phyloP scores from a whole-genome alignment of 2,329 filamentous ascomycete species.

The Trichoderma simmonsii region DNA sequence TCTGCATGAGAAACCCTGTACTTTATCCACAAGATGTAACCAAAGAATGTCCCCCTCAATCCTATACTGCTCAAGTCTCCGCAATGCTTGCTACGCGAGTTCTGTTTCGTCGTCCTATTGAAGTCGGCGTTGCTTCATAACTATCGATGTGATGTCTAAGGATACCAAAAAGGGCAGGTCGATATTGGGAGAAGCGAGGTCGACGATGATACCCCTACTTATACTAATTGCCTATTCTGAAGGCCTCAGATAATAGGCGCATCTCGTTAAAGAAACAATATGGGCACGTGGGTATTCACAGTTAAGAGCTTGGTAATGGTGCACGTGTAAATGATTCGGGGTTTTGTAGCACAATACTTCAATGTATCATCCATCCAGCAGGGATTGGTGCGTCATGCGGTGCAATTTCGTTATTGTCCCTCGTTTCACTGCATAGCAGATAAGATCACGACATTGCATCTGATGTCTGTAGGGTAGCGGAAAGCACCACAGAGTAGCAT shows the following conservation, averaged over 20 bases:
- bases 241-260: neutral
- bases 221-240: neutral
- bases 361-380: neutral
- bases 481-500: neutral
- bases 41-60: neutral
- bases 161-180: neutral
- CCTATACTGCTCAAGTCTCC: neutral
- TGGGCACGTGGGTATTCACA: neutral
- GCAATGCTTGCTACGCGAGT: neutral
- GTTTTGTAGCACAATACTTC: neutral
- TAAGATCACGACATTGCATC: neutral
- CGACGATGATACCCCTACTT: neutral
- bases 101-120: neutral
- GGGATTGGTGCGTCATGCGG: neutral
- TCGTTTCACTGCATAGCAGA: neutral
- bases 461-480: neutral
- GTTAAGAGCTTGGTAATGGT: neutral
- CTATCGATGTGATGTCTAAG: neutral
- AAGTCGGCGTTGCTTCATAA: neutral
- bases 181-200: neutral
- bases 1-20: neutral
- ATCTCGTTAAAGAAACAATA: neutral
- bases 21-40: neutral
- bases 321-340: neutral
- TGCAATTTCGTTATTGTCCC: neutral